These are phyloP conservation scores for Phytomonas sp. DNA, from an alignment of 208 protist species.

Conservation along the genomic window DNA sequence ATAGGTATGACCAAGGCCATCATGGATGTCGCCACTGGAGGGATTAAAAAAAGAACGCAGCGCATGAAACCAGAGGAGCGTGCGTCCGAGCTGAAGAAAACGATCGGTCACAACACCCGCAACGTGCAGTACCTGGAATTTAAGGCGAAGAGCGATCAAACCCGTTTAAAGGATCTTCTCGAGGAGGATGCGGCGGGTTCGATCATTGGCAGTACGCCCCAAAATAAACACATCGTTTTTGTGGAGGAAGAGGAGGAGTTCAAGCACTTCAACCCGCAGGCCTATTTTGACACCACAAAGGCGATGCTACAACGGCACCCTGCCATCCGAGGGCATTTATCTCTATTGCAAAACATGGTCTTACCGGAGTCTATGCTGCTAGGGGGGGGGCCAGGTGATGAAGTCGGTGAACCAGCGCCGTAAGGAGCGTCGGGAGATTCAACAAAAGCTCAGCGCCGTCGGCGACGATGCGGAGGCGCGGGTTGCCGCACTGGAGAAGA, in stretches of 20 bases:
- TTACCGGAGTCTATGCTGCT: constrained; percentile 78
- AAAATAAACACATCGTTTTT: constrained; percentile 84
- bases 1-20: constrained; percentile 90
- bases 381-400: constrained; percentile 34
- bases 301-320: constrained; percentile 85
- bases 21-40: constrained; percentile 76
- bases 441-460: constrained; percentile 40
- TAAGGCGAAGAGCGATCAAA: constrained; percentile 57
- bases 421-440: constrained; percentile 59
- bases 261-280: constrained; percentile 53
- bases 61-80: constrained; percentile 33
- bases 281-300: constrained; percentile 73
- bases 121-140: constrained; percentile 84
- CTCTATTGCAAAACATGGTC: constrained; percentile 70
- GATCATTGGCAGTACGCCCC: constrained; percentile 47
- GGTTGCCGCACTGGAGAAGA: constrained; percentile 25
- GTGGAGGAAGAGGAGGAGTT: constrained; percentile 79
- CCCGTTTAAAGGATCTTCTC: constrained; percentile 62
- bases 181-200: constrained; percentile 60
- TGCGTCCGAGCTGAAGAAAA: constrained; percentile 46
- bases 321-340: constrained; percentile 56
- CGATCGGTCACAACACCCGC: constrained; percentile 49
- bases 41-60: constrained; percentile 52
- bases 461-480: constrained; percentile 26
- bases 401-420: constrained; percentile 64